A percentile compares a stretch with the other conserved stretches of the same genome.
Evolutionary conservation across 75 land plant genomes (phyloP).

Genomic region (Adiantum capillusveneris): DNA sequence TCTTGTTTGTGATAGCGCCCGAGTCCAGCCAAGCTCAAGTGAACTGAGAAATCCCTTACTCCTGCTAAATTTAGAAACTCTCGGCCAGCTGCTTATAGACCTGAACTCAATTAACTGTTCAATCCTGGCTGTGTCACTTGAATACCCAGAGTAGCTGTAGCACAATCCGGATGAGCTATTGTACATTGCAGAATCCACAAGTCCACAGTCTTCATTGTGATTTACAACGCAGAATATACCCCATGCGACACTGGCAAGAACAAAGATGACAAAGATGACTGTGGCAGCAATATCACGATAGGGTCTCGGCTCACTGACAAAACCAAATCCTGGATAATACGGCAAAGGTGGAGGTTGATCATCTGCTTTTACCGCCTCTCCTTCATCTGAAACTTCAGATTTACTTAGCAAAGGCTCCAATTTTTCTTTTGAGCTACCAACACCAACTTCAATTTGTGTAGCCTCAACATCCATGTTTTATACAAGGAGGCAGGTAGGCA

Average conservation of each 20-base stretch:
- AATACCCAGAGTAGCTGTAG: conserved; percentile 8
- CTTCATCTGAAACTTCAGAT: conserved; percentile 1
- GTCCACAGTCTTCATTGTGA: conserved; percentile 39
- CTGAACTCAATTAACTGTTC: background rate
- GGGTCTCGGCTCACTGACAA: conserved; percentile 46
- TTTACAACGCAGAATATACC: conserved; percentile 55
- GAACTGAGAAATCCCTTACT: background rate
- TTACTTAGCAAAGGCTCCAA: background rate
- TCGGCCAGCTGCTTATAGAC: conserved; percentile 2
- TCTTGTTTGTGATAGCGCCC: background rate
- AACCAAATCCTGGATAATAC: conserved; percentile 47
- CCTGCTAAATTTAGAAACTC: background rate
- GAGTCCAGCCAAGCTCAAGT: background rate
- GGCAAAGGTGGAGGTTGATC: conserved; percentile 2
- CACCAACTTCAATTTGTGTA: background rate
- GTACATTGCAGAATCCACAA: conserved; percentile 35
- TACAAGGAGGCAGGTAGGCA: background rate
- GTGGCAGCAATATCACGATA: conserved; percentile 61
- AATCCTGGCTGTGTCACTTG: background rate
- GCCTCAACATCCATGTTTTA: background rate
- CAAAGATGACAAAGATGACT: conserved; percentile 45
- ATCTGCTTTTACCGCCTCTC: background rate
- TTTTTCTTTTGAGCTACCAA: conserved; percentile 1
- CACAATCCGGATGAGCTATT: conserved; percentile 28
- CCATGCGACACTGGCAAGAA: conserved; percentile 50